Evolutionary conservation across 352 stramenopile species (phyloP), one percentile per base, ranked within the genome.

Genomic region (Globisporangium acanthophoron): DNA sequence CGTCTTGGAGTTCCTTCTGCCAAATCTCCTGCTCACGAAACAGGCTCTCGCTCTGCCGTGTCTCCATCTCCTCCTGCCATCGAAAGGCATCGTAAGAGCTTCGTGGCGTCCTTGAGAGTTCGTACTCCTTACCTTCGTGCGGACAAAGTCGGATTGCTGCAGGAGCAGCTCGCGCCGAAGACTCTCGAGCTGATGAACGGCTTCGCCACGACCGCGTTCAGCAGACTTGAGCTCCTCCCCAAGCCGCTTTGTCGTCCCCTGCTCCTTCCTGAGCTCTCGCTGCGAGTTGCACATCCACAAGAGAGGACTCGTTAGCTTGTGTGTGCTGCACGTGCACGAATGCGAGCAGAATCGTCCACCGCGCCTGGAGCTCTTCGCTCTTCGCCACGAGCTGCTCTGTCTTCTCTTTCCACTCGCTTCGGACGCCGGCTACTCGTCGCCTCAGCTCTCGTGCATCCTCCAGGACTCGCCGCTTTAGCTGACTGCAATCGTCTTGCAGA

Each of bases 1-100:
- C 67, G 56, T 85, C 78, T 31, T 85, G 56, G 5, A 86, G 61
- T 64, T 90, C 78, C 24, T 71, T 73, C 52, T 84, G 70, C 70
- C 73, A 88, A 8, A 87, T 65, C 3, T 83, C 61, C 27, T 80
- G 72, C 52, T 90, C 78, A 16, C 70, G 72, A 29, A 70, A 64
- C 40, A 88, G 51, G 33, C 65, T 67, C 8, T 73, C 64, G 6
- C 43, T 43, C 20, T 62, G 60, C 59, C 85, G 63, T 0, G 52
- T 35, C 56, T 80, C 71, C 20, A 85, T 60, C 5, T 74, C 62
- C 24, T 67, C 63, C 51, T 71, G 24, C 24, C 0, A n/a, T 18
- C 24, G 21, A 12, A 27, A 54, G 33, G 33, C 33, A 18, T 13
- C 37, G 37, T 43, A 5, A 43, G 37, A 15, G 18, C 33, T 7